phyloP scores from a whole-genome alignment of 2,329 filamentous ascomycete genomes.

The Botryosphaeria agaves region DNA sequence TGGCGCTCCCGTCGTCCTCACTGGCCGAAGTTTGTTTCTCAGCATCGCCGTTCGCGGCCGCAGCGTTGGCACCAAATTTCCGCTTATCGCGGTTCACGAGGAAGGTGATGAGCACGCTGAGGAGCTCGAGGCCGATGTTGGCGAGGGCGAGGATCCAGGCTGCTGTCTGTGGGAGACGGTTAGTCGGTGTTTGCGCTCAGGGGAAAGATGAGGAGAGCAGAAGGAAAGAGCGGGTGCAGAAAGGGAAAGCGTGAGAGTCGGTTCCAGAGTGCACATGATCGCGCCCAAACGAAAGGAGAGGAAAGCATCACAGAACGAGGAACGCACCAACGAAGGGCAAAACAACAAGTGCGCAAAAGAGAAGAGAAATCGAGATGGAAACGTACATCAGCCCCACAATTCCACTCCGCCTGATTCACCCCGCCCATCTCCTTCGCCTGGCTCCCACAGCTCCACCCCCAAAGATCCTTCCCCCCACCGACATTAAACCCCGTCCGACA shows the following conservation, averaged over 20 bases:
- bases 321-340: too few species aligned
- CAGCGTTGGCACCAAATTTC: not conserved
- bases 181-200: too few species aligned
- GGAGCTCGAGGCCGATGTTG: not conserved
- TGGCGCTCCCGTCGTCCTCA: not conserved
- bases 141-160: not conserved
- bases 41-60: not conserved
- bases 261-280: too few species aligned
- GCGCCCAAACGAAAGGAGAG: too few species aligned
- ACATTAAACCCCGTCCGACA: not conserved
- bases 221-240: too few species aligned
- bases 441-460: not conserved
- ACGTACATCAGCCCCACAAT: not conserved
- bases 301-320: too few species aligned
- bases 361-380: too few species aligned
- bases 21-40: not conserved
- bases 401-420: not conserved
- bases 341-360: too few species aligned
- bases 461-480: not conserved
- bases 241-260: too few species aligned
- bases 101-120: not conserved
- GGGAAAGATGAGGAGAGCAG: too few species aligned
- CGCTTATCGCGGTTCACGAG: not conserved
- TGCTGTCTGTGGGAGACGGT: not conserved
- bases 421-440: not conserved